Evolutionary conservation across 2,329 filamentous ascomycete genomes (phyloP).

Genomic region (Aspergillus neotritici): DNA sequence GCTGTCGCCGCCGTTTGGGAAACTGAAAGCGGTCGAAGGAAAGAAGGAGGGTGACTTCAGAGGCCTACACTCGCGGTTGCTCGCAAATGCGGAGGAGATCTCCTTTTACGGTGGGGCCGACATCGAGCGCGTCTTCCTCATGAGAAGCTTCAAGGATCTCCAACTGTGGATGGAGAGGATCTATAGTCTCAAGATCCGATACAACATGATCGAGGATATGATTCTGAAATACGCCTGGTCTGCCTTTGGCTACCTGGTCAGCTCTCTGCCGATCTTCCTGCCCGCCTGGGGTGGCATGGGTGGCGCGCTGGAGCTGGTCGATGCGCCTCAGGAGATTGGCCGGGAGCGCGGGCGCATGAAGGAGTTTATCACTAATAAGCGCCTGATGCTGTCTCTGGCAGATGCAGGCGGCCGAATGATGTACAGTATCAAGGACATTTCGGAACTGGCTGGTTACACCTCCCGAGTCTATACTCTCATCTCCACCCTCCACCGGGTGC

Average conservation of each 20-base stretch:
- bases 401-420: slow-evolving; percentile 98
- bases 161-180: slow-evolving; percentile 98
- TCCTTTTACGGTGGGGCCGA: slow-evolving; percentile 95
- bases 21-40: slow-evolving; percentile 92
- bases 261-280: slow-evolving; percentile 87
- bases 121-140: slow-evolving; percentile 88
- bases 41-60: slow-evolving; percentile 94
- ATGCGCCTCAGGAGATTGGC: slow-evolving; percentile 26
- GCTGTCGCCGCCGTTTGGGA: slow-evolving; percentile 91
- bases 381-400: slow-evolving; percentile 92
- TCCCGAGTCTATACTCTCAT: slow-evolving; percentile 94
- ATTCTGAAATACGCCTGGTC: slow-evolving; percentile 99
- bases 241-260: slow-evolving; percentile 90
- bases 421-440: slow-evolving; percentile 98
- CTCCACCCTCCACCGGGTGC: slow-evolving; percentile 86
- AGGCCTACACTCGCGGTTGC: slow-evolving; percentile 80
- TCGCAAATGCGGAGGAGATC: slow-evolving; percentile 95
- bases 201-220: slow-evolving; percentile 98
- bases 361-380: slow-evolving; percentile 98
- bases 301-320: slow-evolving; percentile 61
- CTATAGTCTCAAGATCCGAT: slow-evolving; percentile 94
- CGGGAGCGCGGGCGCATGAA: slow-evolving; percentile 87
- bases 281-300: slow-evolving; percentile 88
- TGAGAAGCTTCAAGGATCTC: slow-evolving; percentile 85
- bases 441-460: slow-evolving; percentile 91